Conservation (phyloP, 495 filamentous ascomycete species). For the Penicillium alfredii region DNA sequence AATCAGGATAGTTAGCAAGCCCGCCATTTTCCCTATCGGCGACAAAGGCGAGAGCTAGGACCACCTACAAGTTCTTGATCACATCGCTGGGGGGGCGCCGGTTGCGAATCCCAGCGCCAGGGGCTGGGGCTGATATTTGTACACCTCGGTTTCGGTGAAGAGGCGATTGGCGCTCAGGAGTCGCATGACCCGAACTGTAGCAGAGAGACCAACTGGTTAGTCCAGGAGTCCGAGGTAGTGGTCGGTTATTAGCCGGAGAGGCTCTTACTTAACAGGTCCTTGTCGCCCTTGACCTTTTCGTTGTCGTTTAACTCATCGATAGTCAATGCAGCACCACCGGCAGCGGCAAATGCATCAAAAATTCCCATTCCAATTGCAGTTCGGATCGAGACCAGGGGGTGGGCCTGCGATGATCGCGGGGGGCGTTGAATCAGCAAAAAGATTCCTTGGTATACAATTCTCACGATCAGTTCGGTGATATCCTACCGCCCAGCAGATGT, state of each 20-base stretch:
- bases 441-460: no score
- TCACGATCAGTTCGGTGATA: background rate
- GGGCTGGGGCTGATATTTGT: slow-evolving; percentile 10
- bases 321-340: slow-evolving; percentile 7
- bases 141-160: slow-evolving; percentile 3
- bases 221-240: no score
- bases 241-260: background rate
- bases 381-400: slow-evolving; percentile 5
- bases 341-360: slow-evolving; percentile 14
- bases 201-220: slow-evolving; percentile 5
- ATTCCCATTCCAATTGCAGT: slow-evolving; percentile 18
- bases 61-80: slow-evolving; percentile 20
- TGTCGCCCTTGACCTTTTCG: slow-evolving; percentile 15
- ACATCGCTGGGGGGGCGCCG: slow-evolving; percentile 1
- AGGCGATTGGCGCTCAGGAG: slow-evolving; percentile 6
- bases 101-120: slow-evolving; percentile 10
- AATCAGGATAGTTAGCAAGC: background rate
- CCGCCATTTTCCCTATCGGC: background rate
- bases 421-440: background rate
- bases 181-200: slow-evolving; percentile 19
- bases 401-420: slow-evolving; percentile 3
- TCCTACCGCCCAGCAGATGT: slow-evolving; percentile 1
- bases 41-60: background rate
- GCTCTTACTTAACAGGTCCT: slow-evolving; percentile 13
- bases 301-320: slow-evolving; percentile 2